These are phyloP conservation scores for Arabis hirsuta DNA, from an alignment of 345 rosid species.

Conservation along the genomic window DNA sequence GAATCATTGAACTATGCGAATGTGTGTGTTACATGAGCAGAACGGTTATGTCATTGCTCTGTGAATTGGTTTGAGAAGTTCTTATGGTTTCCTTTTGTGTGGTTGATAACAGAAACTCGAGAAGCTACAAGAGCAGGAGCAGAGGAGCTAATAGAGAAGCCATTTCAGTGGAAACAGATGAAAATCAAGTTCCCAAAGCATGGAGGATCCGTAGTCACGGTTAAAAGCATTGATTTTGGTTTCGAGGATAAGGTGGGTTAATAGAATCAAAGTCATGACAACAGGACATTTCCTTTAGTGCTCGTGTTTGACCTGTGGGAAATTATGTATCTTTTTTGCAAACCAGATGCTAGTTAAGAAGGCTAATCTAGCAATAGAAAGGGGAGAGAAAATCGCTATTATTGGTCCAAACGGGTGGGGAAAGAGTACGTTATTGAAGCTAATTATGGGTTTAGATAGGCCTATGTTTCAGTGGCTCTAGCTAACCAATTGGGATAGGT, in stretches of 20 bases:
- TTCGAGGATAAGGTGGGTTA: conserved; percentile 75
- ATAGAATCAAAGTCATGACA: background rate
- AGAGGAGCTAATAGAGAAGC: conserved; percentile 85
- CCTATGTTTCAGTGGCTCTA: conserved; percentile 42
- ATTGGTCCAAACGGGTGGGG: conserved; percentile 98
- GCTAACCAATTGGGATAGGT: background rate
- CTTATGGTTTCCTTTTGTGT: conserved; percentile 27
- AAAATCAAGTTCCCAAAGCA: conserved; percentile 96
- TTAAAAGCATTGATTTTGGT: conserved; percentile 74
- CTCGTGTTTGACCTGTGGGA: conserved; percentile 19
- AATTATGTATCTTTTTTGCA: conserved; percentile 6
- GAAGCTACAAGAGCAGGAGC: conserved; percentile 82
- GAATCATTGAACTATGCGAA: background rate
- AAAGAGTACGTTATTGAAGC: conserved; percentile 83
- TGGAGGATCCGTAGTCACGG: conserved; percentile 68
- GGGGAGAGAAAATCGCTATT: conserved; percentile 90
- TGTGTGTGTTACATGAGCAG: conserved; percentile 44
- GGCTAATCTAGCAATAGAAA: conserved; percentile 77
- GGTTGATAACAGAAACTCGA: conserved; percentile 69
- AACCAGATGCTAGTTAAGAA: conserved; percentile 69
- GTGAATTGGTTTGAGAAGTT: background rate
- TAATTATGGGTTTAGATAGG: conserved; percentile 83
- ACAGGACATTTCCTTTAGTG: background rate
- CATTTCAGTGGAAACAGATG: conserved; percentile 89
- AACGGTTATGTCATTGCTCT: conserved; percentile 3